Percentiles rank a stretch among this genome's conserved stretches.
phyloP scores from a whole-genome alignment of 2,329 filamentous ascomycete species.

The Cercospora sp. region DNA sequence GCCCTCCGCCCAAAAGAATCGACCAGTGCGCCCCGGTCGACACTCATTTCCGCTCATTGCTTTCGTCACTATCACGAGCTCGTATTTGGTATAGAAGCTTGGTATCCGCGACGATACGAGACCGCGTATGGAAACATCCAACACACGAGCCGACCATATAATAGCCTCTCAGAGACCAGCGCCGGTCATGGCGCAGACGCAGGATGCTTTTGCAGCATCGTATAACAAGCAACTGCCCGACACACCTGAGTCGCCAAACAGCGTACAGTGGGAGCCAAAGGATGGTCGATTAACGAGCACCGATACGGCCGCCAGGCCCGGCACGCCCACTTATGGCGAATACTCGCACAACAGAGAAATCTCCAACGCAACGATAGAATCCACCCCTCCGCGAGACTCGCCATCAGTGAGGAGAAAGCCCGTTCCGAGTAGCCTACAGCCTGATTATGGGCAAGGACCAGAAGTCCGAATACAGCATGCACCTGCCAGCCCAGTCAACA shows the following conservation, averaged over 20 bases:
- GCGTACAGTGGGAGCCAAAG: conserved; percentile 12
- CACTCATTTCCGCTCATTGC: conserved; percentile 3
- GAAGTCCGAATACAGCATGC: conserved; percentile 37
- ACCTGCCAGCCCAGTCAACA: conserved; percentile 38
- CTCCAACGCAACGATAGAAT: conserved; percentile 23
- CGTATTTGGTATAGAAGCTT: conserved; percentile 4
- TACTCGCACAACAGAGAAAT: conserved; percentile 21
- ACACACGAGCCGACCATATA: not conserved
- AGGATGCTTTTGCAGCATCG: conserved; percentile 7
- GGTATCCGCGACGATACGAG: conserved; percentile 4
- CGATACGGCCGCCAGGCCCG: conserved; percentile 13
- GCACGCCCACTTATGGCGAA: conserved; percentile 18
- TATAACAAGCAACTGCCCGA: conserved; percentile 10
- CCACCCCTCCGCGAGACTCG: conserved; percentile 18
- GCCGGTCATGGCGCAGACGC: conserved; percentile 16
- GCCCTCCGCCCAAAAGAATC: conserved; percentile 3
- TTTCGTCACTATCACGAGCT: not conserved
- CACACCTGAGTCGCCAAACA: conserved; percentile 12
- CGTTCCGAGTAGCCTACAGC: conserved; percentile 8
- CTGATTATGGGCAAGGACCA: conserved; percentile 20
- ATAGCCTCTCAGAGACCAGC: not conserved
- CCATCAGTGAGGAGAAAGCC: conserved; percentile 20
- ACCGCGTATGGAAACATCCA: not conserved
- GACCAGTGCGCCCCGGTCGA: not conserved
- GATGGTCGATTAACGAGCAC: conserved; percentile 7